Base-by-base conservation (phyloP, 108 stramenopile genomes). In the Mayamaea pseudoterrestris region DNA sequence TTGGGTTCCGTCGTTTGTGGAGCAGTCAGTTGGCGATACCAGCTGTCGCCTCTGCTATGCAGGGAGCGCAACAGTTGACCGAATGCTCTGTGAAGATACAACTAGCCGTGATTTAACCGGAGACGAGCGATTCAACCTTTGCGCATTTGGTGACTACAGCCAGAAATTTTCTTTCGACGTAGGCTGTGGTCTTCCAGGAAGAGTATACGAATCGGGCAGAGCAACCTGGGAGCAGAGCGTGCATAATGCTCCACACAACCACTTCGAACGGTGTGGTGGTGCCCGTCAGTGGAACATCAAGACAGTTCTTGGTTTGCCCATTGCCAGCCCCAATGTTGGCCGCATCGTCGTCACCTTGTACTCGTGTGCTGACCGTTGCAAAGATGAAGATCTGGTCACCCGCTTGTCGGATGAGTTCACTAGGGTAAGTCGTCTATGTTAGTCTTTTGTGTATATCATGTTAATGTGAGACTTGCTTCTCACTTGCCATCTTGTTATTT, bases 1-100 rank as follows among this genome's bases (percentile, higher is more conserved):
- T n/a, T 90, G 88, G 88, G 88, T 90, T 12, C 88, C 88, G 6
- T 84, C 82, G 14, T 90, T 84, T 63, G 80, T 90, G 3, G 44
- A 63, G 0, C 34, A 35, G 17, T 35, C 24, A 24, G 44, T 21
- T 28, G 65, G 56, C 28, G 30, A 35, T 30, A 44, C 50, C n/a
- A 25, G 58, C 7, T 90, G 88, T 37, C 73, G 88, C 5, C 55
- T 90, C 0, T 90, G 88, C 66, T 90, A 76, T 55, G 88, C 82
- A n/a, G 88, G 88, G 5, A 59, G 47, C 44, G 78, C 78, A 18
- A 80, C 80, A 8, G 66, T 70, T 14, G 76, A 81, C 39, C 57
- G 51, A 14, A 50, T 63, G 12, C 47, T 77, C 0, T 63, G 41
- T 4, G 61, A 57, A n/a, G 73, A 73, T 34, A 61, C 63, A 2